phyloP scores from a whole-genome alignment of 2,329 filamentous ascomycete genomes.

The Alternaria postmessia region DNA sequence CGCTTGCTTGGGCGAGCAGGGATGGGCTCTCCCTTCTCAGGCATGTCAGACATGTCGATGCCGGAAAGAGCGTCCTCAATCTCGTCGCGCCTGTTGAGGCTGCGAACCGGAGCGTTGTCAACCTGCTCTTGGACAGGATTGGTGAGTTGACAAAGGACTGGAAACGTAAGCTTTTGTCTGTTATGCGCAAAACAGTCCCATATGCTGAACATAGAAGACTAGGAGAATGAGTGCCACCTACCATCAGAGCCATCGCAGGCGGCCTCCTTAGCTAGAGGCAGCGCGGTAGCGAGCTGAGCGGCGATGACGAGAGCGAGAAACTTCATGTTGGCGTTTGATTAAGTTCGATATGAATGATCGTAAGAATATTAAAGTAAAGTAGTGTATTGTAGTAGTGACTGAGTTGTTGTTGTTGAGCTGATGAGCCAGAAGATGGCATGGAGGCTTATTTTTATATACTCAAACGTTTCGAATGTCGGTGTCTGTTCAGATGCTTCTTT shows the following conservation, averaged over 20 bases:
- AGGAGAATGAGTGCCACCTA: not conserved
- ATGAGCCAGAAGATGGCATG: not conserved
- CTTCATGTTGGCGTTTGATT: conserved; percentile 2
- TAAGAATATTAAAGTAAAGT: conserved; percentile 6
- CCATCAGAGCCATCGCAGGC: not conserved
- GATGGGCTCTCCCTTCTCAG: not conserved
- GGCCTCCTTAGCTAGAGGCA: not conserved
- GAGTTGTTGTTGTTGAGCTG: conserved; percentile 1
- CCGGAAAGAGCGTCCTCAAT: not conserved
- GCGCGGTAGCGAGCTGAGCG: not conserved
- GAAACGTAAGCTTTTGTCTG: not conserved
- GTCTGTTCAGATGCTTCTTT: conserved; percentile 1
- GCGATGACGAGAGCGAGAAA: not conserved
- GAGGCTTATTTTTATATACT: not conserved
- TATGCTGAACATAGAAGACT: not conserved
- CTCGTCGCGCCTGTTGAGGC: not conserved
- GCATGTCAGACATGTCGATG: not conserved
- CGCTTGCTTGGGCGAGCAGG: not conserved
- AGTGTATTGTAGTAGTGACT: conserved; percentile 1
- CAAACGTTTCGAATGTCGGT: not conserved
- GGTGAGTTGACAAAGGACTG: not conserved
- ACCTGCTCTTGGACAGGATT: not conserved
- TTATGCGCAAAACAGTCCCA: no score
- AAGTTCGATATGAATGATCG: not conserved
- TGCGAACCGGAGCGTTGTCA: not conserved